A percentile compares a stretch with the other conserved stretches of the same genome.
These are phyloP conservation scores for Amniculicola lignicola DNA, from an alignment of 495 filamentous ascomycete species.

Conservation along the genomic window DNA sequence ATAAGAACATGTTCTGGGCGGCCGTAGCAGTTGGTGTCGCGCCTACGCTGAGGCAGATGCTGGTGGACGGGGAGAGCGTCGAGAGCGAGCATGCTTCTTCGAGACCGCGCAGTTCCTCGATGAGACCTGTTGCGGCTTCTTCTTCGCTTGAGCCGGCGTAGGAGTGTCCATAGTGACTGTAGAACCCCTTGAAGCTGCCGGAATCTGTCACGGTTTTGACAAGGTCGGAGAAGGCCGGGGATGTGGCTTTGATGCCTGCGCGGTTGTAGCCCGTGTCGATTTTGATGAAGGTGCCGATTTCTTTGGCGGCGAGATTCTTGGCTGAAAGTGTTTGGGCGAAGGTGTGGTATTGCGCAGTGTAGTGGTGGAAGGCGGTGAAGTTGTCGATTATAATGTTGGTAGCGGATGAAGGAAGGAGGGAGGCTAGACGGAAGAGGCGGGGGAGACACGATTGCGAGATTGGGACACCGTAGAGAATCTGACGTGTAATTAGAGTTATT, in stretches of 20 bases:
- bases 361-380: slow-evolving; percentile 44
- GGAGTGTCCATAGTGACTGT: slow-evolving; percentile 75
- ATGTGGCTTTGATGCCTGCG: slow-evolving; percentile 61
- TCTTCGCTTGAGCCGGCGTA: slow-evolving; percentile 54
- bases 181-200: slow-evolving; percentile 60
- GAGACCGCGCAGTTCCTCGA: slow-evolving; percentile 59
- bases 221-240: slow-evolving; percentile 50
- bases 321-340: too few relatives aligned
- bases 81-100: slow-evolving; percentile 46
- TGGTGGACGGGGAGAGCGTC: slow-evolving; percentile 33
- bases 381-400: slow-evolving; percentile 74
- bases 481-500: background rate
- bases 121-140: slow-evolving; percentile 57
- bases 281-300: slow-evolving; percentile 64
- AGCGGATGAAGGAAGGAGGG: slow-evolving; percentile 49
- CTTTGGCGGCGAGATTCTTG: background rate
- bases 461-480: slow-evolving; percentile 76
- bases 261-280: slow-evolving; percentile 76
- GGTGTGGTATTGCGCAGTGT: slow-evolving; percentile 40
- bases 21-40: slow-evolving; percentile 76
- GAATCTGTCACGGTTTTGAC: slow-evolving; percentile 44
- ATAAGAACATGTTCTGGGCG: slow-evolving; percentile 45
- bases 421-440: slow-evolving; percentile 55
- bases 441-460: slow-evolving; percentile 58
- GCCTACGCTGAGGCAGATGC: slow-evolving; percentile 67